Evolutionary conservation across 805 yeast genomes (phyloP).

Genomic region (Kodamaea hsintzibuensis): DNA sequence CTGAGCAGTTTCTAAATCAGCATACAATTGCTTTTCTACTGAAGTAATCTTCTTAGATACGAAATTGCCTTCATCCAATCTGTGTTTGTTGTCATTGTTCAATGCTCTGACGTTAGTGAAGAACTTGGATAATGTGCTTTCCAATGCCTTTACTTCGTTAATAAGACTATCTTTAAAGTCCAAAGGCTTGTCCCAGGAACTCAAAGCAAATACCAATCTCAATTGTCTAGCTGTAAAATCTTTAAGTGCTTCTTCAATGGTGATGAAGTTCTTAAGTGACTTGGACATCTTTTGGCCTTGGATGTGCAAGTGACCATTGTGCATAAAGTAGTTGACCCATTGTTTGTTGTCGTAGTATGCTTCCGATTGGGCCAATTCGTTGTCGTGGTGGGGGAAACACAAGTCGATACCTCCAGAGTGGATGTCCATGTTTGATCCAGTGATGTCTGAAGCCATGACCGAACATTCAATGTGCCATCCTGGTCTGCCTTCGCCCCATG

Average conservation of each 20-base stretch:
- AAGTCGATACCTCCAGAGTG: conserved; percentile 97
- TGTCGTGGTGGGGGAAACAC: conserved; percentile 99
- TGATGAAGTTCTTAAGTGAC: conserved; percentile 90
- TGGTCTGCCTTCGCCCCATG: conserved; percentile 98
- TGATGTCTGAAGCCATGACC: conserved; percentile 92
- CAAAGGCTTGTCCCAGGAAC: conserved; percentile 88
- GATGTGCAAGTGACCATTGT: conserved; percentile 96
- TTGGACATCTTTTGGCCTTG: conserved; percentile 99
- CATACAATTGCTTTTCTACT: conserved; percentile 56
- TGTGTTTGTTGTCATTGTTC: conserved; percentile 60
- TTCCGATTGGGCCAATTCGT: conserved; percentile 95
- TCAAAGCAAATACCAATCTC: conserved; percentile 86
- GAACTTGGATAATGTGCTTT: conserved; percentile 74
- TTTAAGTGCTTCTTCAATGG: conserved; percentile 84
- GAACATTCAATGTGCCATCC: conserved; percentile 99
- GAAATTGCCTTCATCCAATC: conserved; percentile 44
- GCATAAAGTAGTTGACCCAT: conserved; percentile 97
- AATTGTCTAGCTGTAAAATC: conserved; percentile 77
- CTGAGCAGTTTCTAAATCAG: conserved; percentile 53
- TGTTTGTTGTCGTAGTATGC: conserved; percentile 86
- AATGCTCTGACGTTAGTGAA: conserved; percentile 87
- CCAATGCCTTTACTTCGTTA: conserved; percentile 74
- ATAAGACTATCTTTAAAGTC: conserved; percentile 87
- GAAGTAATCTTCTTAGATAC: conserved; percentile 62
- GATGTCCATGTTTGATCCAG: conserved; percentile 84